These are phyloP conservation scores for Seminavis robusta DNA, from an alignment of 108 stramenopile species.

Conservation along the genomic window DNA sequence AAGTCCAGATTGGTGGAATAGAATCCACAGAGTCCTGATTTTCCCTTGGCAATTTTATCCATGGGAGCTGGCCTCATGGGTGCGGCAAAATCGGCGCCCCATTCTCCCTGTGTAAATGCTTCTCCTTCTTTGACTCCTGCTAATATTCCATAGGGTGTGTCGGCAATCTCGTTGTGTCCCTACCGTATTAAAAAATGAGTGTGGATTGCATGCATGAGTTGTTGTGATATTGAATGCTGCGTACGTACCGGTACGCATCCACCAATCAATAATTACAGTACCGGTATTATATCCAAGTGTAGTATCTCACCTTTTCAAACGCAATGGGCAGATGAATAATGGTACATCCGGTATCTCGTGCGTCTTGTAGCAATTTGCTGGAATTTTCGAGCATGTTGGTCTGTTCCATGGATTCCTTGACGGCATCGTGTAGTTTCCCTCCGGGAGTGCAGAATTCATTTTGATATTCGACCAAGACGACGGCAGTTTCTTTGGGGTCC, in stretches of 20 bases:
- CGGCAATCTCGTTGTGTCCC: constrained; percentile 52
- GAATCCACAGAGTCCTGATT: constrained; percentile 72
- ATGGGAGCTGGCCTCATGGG: constrained; percentile 48
- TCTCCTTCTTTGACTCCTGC: constrained; percentile 58
- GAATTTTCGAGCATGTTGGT: constrained; percentile 59
- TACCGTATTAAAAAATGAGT: too few species aligned
- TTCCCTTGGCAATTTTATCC: constrained; percentile 63
- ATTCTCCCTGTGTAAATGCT: constrained; percentile 48
- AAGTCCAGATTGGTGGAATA: constrained; percentile 73
- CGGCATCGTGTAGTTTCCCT: constrained; percentile 66
- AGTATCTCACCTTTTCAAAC: too few species aligned
- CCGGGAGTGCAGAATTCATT: constrained; percentile 79
- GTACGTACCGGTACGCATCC: too few species aligned
- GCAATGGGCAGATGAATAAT: constrained; percentile 66
- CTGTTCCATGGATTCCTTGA: constrained; percentile 54
- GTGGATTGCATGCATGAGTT: too few species aligned
- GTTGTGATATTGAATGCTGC: too few species aligned
- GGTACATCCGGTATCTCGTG: constrained; percentile 44
- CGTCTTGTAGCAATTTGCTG: constrained; percentile 28
- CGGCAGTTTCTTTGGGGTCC: constrained; percentile 57
- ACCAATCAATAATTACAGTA: too few species aligned
- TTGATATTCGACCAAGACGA: constrained; percentile 79
- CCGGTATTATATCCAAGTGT: too few species aligned
- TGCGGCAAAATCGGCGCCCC: constrained; percentile 52
- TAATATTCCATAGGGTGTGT: constrained; percentile 58